These are phyloP conservation scores for Euphorbia peplus DNA, from an alignment of 345 rosid genomes.

Conservation along the genomic window DNA sequence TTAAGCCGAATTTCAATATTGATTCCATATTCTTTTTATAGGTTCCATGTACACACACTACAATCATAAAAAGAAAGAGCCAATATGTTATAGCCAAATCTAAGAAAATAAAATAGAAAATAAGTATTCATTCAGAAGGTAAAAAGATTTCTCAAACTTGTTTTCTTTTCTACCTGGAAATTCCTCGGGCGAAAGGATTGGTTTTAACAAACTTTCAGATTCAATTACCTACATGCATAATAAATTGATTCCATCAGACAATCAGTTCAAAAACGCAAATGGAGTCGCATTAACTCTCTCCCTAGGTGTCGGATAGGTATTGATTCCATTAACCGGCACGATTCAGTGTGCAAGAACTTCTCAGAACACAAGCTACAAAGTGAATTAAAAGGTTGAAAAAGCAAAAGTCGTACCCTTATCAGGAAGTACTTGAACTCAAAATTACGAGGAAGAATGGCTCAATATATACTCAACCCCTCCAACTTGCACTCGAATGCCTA, in stretches of 20 bases:
- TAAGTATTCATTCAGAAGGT: neutral
- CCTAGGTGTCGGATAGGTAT: neutral
- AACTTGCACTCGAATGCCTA: too few species aligned
- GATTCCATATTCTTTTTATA: constrained; percentile 69
- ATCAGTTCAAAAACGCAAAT: neutral
- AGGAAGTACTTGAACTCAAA: neutral
- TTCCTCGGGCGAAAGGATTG: constrained; percentile 71
- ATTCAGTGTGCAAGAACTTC: neutral
- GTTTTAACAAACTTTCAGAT: constrained; percentile 67
- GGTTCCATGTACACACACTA: constrained; percentile 95
- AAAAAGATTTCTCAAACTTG: neutral
- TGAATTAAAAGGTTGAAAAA: neutral
- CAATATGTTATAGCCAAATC: neutral
- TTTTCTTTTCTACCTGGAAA: constrained; percentile 43
- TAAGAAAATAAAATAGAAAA: neutral
- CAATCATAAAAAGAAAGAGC: constrained; percentile 6
- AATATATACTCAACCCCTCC: too few species aligned
- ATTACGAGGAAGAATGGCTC: neutral
- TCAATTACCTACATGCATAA: constrained; percentile 55
- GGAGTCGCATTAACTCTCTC: neutral
- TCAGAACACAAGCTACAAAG: neutral
- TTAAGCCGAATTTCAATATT: constrained; percentile 69
- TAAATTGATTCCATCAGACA: neutral
- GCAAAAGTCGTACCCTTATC: neutral
- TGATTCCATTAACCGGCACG: neutral